Percentiles rank a stretch among this genome's conserved stretches.
phyloP scores from a whole-genome alignment of 23 red algal genomes.

The Gracilariopsis chorda region DNA sequence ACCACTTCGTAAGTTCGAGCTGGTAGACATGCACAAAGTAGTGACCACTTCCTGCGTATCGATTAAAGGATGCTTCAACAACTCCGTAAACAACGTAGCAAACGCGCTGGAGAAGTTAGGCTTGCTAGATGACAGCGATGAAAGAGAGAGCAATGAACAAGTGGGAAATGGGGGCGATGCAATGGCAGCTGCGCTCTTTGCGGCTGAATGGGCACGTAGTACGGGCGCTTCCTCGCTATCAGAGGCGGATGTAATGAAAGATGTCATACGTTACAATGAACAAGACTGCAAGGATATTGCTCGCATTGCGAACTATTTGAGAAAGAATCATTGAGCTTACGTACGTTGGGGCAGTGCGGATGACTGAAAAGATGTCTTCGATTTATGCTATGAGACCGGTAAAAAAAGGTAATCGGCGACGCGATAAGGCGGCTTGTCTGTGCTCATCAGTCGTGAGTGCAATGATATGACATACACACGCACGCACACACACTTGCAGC shows the following conservation, averaged over 20 bases:
- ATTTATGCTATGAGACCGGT: no score
- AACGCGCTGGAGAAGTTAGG: not conserved
- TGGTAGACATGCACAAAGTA: constrained; percentile 30
- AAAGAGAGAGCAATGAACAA: not conserved
- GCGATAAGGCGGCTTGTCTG: no score
- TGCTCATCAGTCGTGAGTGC: no score
- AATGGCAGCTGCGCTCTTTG: constrained; percentile 5
- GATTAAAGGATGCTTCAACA: constrained; percentile 32
- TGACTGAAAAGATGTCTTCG: no score
- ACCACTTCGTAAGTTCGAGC: not conserved
- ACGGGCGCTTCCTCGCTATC: not conserved
- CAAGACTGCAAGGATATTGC: constrained; percentile 49
- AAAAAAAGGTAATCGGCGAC: constrained; percentile 10
- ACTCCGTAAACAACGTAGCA: constrained; percentile 39
- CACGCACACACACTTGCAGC: no score
- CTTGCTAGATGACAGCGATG: not conserved
- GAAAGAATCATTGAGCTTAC: constrained; percentile 39
- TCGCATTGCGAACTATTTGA: constrained; percentile 42
- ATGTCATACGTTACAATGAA: constrained; percentile 49
- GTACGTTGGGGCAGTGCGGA: no score
- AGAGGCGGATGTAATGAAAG: not conserved
- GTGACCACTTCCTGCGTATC: not conserved
- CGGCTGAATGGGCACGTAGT: not conserved
- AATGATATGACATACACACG: no score
- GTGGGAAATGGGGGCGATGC: constrained; percentile 23